Conservation (phyloP, 148 eudicot species). For the Gaultheria prostrata region DNA sequence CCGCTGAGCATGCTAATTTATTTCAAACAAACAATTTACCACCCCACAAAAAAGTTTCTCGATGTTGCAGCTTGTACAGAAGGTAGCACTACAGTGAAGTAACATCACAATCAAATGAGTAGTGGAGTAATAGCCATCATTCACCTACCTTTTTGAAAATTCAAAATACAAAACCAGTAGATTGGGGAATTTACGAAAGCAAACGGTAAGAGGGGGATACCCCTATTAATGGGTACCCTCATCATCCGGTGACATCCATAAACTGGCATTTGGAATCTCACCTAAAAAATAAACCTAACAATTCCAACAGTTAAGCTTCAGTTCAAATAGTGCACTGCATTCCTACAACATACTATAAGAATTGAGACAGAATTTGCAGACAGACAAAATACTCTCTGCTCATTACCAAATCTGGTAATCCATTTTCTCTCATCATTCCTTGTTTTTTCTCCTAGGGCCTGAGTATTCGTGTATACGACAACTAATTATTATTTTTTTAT, state of each 20-base stretch:
- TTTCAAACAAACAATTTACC: no score
- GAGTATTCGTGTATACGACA: no score
- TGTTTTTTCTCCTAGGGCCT: no score
- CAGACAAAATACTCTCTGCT: background rate
- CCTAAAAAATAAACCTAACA: background rate
- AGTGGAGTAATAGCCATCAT: background rate
- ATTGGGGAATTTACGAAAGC: background rate
- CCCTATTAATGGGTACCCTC: background rate
- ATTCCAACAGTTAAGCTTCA: background rate
- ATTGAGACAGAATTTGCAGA: no score
- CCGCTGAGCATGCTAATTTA: no score
- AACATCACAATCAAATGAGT: background rate
- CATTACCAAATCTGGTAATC: background rate
- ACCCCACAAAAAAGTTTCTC: background rate
- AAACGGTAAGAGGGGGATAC: background rate
- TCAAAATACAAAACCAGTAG: background rate
- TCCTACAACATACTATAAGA: background rate
- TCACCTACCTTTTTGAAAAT: background rate
- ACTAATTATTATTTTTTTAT: no score
- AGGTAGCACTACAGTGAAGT: background rate
- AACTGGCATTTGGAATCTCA: background rate
- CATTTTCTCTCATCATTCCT: no score
- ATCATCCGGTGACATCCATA: background rate
- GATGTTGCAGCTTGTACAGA: background rate
- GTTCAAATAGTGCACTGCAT: background rate